Evolutionary conservation across 1,284 basidiomycete genomes (phyloP), one percentile per base, ranked within the genome.

Genomic region (Porodaedalea pini): DNA sequence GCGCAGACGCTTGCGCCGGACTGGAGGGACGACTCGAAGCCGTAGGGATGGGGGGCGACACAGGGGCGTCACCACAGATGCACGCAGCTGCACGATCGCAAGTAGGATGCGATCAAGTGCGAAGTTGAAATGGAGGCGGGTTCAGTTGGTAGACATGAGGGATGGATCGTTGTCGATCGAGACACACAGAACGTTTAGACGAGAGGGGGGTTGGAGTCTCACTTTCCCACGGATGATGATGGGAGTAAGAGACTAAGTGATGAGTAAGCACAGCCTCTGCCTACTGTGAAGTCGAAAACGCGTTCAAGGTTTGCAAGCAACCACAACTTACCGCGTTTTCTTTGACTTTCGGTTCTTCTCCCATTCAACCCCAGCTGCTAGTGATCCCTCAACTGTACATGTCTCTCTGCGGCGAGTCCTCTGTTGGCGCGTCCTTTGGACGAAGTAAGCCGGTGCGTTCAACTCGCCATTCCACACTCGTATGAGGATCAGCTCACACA

Each of bases 391-490:
- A 7, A 15, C 48, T 41, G 32, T 15, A 8, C 41, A 69, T 69
- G 69, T 65, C 63, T 45, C 61, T 58, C 56, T 70, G 68, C 63
- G 64, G 65, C 48, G 65, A 65, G 53, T 58, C 68, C 21, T 63
- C 65, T 27, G 64, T 65, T 45, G 56, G 64, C 43, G 64, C 66
- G 50, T 64, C 67, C 19, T 70, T 70, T 62, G 67, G 67, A 51
- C 66, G 68, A 54, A 60, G 59, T 31, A 63, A 65, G 61, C 64
- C 68, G 41, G 68, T 69, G 52, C 60, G 66, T 54, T 48, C 23
- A n/a, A 10, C 11, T 10, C 1, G 25, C 31, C 23, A 47, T 34
- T 21, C 25, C 32, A 25, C 8, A 19, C 43, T 44, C 37, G 29
- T 40, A 49, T 37, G 39, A 41, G n/a, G 29, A 44, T 54, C 21